These are phyloP conservation scores for Lanmaoa pseudosensibilis DNA, from an alignment of 768 basidiomycete genomes.

Conservation along the genomic window DNA sequence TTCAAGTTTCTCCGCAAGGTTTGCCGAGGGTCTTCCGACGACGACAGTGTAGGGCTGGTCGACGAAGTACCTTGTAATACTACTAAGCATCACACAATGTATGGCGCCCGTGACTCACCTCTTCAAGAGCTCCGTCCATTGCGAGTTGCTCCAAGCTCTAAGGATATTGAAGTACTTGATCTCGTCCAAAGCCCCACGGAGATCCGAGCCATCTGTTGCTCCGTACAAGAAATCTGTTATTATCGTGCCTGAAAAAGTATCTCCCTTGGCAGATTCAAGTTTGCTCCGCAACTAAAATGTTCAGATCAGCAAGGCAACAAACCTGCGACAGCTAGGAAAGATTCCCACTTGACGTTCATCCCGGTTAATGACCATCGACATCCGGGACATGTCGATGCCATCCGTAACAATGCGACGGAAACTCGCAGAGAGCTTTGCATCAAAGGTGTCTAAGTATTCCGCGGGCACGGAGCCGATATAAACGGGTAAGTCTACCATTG, in stretches of 20 bases:
- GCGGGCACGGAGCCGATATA: conserved; percentile 84
- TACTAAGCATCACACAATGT: conserved; percentile 9
- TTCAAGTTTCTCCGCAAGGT: conserved; percentile 77
- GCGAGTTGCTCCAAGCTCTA: conserved; percentile 65
- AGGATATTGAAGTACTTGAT: conserved; percentile 69
- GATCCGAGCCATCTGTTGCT: conserved; percentile 74
- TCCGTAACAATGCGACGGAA: conserved; percentile 66
- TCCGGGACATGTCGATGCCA: conserved; percentile 88
- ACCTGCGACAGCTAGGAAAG: not conserved
- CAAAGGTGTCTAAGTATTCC: conserved; percentile 73
- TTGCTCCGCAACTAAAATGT: conserved; percentile 70
- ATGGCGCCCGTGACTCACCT: conserved; percentile 49
- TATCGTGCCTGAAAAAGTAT: conserved; percentile 70
- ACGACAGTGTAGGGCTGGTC: conserved; percentile 73
- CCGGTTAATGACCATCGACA: conserved; percentile 80
- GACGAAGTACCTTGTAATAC: conserved; percentile 67
- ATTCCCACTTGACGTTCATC: conserved; percentile 78
- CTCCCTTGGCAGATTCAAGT: conserved; percentile 80
- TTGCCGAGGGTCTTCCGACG: conserved; percentile 84
- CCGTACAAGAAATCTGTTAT: conserved; percentile 90
- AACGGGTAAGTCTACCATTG: conserved; percentile 68
- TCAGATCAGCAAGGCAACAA: conserved; percentile 1
- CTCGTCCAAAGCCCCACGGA: conserved; percentile 73
- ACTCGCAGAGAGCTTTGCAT: conserved; percentile 63
- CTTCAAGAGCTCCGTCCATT: conserved; percentile 77